These are phyloP conservation scores for Chaetoceros muelleri DNA, from an alignment of 108 stramenopile genomes.

Conservation along the genomic window DNA sequence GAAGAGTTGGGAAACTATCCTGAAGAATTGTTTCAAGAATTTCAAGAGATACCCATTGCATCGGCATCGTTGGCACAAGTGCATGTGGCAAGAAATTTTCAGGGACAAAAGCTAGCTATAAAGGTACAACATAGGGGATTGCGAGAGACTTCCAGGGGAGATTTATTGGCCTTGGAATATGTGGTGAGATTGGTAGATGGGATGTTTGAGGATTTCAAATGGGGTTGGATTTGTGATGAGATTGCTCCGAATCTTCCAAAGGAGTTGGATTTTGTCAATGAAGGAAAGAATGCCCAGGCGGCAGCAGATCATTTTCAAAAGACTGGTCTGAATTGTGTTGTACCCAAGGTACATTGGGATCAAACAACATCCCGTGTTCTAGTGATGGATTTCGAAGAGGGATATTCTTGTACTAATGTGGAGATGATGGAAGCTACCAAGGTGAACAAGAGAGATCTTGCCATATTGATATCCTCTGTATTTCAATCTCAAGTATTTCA, in stretches of 20 bases:
- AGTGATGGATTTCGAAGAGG: constrained; percentile 93
- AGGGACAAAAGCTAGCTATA: constrained; percentile 67
- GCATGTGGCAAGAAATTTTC: constrained; percentile 54
- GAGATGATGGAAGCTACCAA: constrained; percentile 48
- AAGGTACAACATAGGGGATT: constrained; percentile 91
- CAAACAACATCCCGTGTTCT: constrained; percentile 68
- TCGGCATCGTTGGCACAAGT: constrained; percentile 93
- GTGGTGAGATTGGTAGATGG: constrained; percentile 58
- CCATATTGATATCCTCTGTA: constrained; percentile 60
- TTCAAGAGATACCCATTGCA: constrained; percentile 79
- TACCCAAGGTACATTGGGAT: constrained; percentile 67
- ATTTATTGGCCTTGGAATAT: constrained; percentile 63
- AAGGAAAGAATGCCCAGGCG: constrained; percentile 75
- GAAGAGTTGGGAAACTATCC: constrained; percentile 72
- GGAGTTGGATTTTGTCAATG: constrained; percentile 87
- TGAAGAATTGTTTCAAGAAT: constrained; percentile 68
- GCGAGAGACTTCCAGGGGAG: constrained; percentile 72
- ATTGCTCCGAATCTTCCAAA: constrained; percentile 83
- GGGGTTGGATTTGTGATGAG: constrained; percentile 93
- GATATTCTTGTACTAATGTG: constrained; percentile 73
- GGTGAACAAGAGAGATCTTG: constrained; percentile 51
- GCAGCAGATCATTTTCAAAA: constrained; percentile 33
- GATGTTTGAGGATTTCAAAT: constrained; percentile 81
- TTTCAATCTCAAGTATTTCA: constrained; percentile 73
- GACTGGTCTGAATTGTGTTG: constrained; percentile 51